Percentiles rank a stretch among this genome's conserved stretches.
These are phyloP conservation scores for Venturia carpophila DNA, from an alignment of 2,329 filamentous ascomycete genomes.

Conservation along the genomic window DNA sequence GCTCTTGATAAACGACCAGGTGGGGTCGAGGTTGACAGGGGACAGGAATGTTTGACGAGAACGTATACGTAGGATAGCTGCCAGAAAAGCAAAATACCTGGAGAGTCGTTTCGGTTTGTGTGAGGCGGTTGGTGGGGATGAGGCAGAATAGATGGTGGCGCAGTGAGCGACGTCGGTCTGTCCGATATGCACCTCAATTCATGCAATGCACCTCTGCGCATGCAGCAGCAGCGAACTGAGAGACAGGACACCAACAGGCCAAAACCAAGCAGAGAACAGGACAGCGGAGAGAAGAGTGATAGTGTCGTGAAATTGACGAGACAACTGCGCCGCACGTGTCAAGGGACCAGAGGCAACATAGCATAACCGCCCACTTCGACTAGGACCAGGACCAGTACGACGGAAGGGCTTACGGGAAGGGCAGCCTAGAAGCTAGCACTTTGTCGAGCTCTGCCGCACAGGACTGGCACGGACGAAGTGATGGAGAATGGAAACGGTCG, in stretches of 20 bases:
- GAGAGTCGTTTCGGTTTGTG: not conserved
- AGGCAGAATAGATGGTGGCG: not conserved
- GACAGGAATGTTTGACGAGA: not conserved
- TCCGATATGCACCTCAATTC: slow-evolving; percentile 1
- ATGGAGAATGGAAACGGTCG: not conserved
- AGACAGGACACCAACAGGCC: not conserved
- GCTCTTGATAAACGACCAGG: not conserved
- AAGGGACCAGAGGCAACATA: not conserved
- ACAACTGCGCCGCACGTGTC: not conserved
- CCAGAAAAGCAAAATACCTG: not conserved
- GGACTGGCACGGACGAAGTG: not conserved
- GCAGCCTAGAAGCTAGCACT: not conserved
- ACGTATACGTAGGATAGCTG: not conserved
- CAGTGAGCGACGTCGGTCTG: not conserved
- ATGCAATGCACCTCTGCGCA: not conserved
- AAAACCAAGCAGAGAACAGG: not conserved
- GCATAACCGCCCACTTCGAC: not conserved
- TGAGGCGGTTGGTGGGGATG: not conserved
- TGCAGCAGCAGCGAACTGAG: not conserved
- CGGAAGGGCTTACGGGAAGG: not conserved
- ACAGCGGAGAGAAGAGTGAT: not conserved
- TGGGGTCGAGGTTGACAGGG: slow-evolving; percentile 3
- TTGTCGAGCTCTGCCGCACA: not conserved
- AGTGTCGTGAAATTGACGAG: not conserved
- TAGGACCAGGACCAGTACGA: not conserved